Conservation (phyloP, 2,329 filamentous ascomycete genomes). For the Dactylellina drechsleri region DNA sequence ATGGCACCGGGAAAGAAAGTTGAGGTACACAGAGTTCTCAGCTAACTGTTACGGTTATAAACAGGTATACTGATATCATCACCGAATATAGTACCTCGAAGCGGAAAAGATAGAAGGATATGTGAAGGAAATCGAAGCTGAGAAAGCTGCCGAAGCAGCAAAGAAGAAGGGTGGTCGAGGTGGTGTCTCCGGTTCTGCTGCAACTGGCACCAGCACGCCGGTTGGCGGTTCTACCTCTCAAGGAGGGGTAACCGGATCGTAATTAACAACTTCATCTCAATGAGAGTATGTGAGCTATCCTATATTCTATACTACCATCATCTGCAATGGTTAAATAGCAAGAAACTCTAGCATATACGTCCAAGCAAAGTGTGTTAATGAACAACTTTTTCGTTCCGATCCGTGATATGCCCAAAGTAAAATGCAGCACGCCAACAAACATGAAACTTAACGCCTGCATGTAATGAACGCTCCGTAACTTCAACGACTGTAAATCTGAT, state of each 20-base stretch:
- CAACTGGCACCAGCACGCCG: constrained; percentile 61
- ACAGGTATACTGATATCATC: not conserved
- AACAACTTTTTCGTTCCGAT: constrained; percentile 6
- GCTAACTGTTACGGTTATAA: not conserved
- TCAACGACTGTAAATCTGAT: not conserved
- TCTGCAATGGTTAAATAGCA: constrained; percentile 17
- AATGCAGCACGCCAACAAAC: constrained; percentile 1
- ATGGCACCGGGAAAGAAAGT: constrained; percentile 92
- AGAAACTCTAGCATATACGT: not conserved
- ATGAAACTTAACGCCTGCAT: constrained; percentile 21
- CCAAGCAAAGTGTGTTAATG: not conserved
- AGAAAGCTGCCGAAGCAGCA: constrained; percentile 98
- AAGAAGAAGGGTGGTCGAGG: constrained; percentile 88
- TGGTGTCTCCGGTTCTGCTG: constrained; percentile 58
- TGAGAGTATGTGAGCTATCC: constrained; percentile 4
- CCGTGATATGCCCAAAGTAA: constrained; percentile 6
- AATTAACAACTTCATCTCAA: not conserved
- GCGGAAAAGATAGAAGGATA: constrained; percentile 96
- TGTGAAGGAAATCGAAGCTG: constrained; percentile 98
- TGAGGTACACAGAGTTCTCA: constrained; percentile 64
- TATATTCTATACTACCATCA: constrained; percentile 12
- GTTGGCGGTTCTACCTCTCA: constrained; percentile 2
- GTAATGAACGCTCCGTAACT: constrained; percentile 39
- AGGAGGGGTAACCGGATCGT: constrained; percentile 30
- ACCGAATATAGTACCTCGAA: constrained; percentile 72